These are phyloP conservation scores for Hyphopichia burtonii DNA, from an alignment of 1,139 yeast genomes.

Conservation along the genomic window DNA sequence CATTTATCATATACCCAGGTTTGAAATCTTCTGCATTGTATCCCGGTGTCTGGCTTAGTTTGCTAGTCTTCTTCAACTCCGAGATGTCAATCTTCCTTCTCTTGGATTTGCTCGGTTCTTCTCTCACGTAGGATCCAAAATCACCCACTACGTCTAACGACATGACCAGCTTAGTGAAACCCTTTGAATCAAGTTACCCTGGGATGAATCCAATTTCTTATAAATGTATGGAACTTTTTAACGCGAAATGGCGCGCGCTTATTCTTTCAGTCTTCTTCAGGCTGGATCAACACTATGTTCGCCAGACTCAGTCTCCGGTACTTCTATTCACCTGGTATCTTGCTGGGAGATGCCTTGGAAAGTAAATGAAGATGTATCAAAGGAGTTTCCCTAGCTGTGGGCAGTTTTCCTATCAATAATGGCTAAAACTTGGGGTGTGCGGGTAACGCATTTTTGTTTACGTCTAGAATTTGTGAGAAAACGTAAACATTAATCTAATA, in stretches of 20 bases:
- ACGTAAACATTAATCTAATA: not conserved
- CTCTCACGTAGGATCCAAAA: not conserved
- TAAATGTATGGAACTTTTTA: too few species aligned
- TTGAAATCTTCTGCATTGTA: slow-evolving; percentile 18
- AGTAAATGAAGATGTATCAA: too few species aligned
- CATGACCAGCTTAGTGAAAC: not conserved
- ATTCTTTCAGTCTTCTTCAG: not conserved
- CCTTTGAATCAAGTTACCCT: too few species aligned
- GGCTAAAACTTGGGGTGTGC: too few species aligned
- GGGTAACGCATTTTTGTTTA: not conserved
- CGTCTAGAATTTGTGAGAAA: not conserved
- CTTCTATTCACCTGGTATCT: too few species aligned
- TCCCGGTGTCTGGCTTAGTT: not conserved
- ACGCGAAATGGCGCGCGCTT: not conserved
- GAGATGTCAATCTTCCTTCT: not conserved
- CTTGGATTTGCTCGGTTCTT: not conserved
- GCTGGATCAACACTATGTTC: too few species aligned
- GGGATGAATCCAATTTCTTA: too few species aligned
- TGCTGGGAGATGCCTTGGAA: too few species aligned
- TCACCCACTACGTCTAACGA: slow-evolving; percentile 1
- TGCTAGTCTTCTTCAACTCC: not conserved
- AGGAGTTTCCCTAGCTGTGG: too few species aligned
- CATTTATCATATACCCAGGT: slow-evolving; percentile 70
- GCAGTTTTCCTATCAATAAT: too few species aligned
- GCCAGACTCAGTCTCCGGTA: too few species aligned